A percentile compares a stretch with the other conserved stretches of the same genome.
phyloP scores from a whole-genome alignment of 257 asterid species.

The Jacaranda mimosifolia region DNA sequence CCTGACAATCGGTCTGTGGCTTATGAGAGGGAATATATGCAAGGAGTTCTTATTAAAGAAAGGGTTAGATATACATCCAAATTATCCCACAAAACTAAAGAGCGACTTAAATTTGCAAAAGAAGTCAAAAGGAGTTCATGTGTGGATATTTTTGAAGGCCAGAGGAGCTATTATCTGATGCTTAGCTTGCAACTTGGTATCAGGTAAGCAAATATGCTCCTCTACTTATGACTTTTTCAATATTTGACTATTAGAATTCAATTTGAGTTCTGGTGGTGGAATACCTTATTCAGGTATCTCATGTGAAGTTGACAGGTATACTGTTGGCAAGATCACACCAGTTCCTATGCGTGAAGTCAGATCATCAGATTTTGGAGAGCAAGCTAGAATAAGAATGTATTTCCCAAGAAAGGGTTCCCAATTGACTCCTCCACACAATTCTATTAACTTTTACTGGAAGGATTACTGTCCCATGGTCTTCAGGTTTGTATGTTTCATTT shows the following conservation, averaged over 20 bases:
- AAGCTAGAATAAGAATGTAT: constrained; percentile 73
- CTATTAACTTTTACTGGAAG: constrained; percentile 75
- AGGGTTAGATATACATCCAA: constrained; percentile 49
- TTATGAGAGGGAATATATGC: constrained; percentile 81
- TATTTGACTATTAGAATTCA: not conserved
- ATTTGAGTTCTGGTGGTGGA: constrained; percentile 11
- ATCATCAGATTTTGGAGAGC: constrained; percentile 70
- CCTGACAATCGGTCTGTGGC: constrained; percentile 46
- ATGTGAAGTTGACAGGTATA: constrained; percentile 64
- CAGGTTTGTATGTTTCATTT: constrained; percentile 54
- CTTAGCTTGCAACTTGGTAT: constrained; percentile 80
- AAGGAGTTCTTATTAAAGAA: constrained; percentile 77
- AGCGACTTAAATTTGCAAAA: constrained; percentile 50
- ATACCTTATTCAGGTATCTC: constrained; percentile 30
- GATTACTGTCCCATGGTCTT: constrained; percentile 88
- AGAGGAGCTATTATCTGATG: constrained; percentile 70
- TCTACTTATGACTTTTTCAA: not conserved
- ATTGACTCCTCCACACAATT: constrained; percentile 73
- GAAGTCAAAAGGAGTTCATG: constrained; percentile 54
- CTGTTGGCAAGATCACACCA: constrained; percentile 78
- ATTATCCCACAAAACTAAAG: constrained; percentile 50
- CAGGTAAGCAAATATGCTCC: constrained; percentile 53
- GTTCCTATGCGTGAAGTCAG: constrained; percentile 79
- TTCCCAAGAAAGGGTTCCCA: constrained; percentile 75
- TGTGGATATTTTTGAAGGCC: constrained; percentile 57